Base-by-base conservation (phyloP, 495 filamentous ascomycete genomes). In the Sphaerosporella brunnea region DNA sequence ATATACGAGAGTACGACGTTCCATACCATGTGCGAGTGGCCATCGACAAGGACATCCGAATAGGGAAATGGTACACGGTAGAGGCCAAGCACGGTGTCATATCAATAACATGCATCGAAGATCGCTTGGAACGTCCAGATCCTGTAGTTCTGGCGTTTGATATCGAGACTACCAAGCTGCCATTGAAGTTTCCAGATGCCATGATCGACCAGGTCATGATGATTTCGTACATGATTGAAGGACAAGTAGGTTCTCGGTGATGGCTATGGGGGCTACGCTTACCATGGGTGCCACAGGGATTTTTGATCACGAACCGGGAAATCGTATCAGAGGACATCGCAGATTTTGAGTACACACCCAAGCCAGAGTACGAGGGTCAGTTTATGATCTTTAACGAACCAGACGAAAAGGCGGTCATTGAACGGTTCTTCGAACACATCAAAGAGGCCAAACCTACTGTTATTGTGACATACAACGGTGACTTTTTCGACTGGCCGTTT, bases 151-250 rank as follows among this genome's bases (percentile, higher is more conserved):
- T 99, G 68, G 90, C 90, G 10, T 99, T 75, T 65, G 90, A 99
- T 74, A 99, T 99, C 58, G 90, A 99, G 61, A 96, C 90, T 19
- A 92, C 84, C 2, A 99, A 99, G 55, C 69, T 93, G 26, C 90
- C 90, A 11, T 68, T 99, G 40, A 99, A 99, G 62, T 99, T 99
- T 59, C 90, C 90, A n/a, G 92, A 96, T 61, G 79, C 90, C 0
- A 71, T 83, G 1, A 78, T 93, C 53, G 90, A 99, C 65, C 90
- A 93, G 64, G 79, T 99, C 54, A 99, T 99, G 88, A 99, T 99
- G 90, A 92, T 99, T 55, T 96, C 92, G 13, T 99, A 96, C 66
- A 99, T 99, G 90, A 96, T 99, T 53, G 90, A 99, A 56, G 90
- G 92, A 0, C 88, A 94, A 65, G n/a, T n/a, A n/a, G n/a, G n/a